A percentile compares a stretch with the other conserved stretches of the same genome.
These are phyloP conservation scores for Salix suchowensis DNA, from an alignment of 345 rosid species.

Conservation along the genomic window DNA sequence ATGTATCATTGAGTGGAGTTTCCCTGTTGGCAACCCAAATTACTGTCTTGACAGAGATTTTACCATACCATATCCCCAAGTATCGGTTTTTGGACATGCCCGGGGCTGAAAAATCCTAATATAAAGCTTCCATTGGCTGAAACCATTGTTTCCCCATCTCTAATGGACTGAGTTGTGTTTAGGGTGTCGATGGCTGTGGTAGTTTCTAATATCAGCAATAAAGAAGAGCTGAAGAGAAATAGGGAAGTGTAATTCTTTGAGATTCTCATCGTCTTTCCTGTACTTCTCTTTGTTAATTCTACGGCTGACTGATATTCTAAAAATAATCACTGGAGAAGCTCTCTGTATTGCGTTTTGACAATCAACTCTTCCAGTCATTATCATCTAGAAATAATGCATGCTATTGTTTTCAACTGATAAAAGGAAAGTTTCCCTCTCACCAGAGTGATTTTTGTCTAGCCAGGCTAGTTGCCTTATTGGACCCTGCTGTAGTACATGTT, in stretches of 20 bases:
- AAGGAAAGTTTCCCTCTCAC: no score
- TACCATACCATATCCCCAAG: not conserved
- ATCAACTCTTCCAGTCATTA: no score
- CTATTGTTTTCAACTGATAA: no score
- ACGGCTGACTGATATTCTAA: no score
- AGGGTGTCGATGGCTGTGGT: conserved; percentile 4
- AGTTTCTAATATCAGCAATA: not conserved
- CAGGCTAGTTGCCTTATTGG: not conserved
- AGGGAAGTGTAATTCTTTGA: not conserved
- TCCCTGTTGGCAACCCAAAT: no score
- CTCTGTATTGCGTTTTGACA: no score
- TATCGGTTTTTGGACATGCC: not conserved
- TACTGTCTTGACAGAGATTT: no score
- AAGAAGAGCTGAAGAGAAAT: not conserved
- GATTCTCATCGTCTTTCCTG: not conserved
- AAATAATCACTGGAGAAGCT: no score
- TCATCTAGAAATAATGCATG: no score
- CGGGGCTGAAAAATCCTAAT: not conserved
- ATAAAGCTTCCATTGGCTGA: not conserved
- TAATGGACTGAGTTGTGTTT: not conserved
- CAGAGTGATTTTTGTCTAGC: not conserved
- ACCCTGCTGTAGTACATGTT: not conserved
- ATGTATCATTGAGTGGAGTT: no score
- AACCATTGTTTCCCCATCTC: not conserved
- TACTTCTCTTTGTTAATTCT: not conserved